Evolutionary conservation across 1,139 yeast genomes (phyloP).

Genomic region (Yarrowia galli): DNA sequence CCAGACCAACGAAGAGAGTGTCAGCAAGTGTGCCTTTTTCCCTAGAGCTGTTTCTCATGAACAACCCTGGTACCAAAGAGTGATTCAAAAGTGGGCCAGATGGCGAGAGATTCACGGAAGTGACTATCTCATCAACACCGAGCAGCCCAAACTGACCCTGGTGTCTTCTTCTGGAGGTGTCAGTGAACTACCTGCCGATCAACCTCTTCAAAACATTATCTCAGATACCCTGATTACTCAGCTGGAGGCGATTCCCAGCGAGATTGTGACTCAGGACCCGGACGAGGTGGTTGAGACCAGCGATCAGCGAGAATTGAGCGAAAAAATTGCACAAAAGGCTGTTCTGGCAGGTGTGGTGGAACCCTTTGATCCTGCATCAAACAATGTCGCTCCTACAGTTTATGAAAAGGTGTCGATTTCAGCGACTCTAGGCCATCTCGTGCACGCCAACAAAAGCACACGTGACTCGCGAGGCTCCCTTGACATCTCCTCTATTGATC

Average conservation of each 20-base stretch:
- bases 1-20: conserved; percentile 11
- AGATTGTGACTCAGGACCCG: conserved; percentile 1
- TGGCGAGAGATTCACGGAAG: conserved; percentile 25
- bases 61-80: conserved; percentile 16
- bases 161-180: background rate
- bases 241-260: background rate
- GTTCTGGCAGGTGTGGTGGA: background rate
- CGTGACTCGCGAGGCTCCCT: background rate
- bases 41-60: conserved; percentile 5
- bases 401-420: conserved; percentile 15
- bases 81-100: background rate
- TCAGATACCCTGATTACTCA: background rate
- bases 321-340: background rate
- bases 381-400: background rate
- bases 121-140: background rate
- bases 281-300: background rate
- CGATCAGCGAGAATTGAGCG: background rate
- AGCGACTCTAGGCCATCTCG: conserved; percentile 13
- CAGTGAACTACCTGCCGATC: background rate
- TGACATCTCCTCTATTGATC: background rate
- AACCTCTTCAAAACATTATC: background rate
- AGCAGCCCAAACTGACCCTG: conserved; percentile 10
- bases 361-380: conserved; percentile 7
- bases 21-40: conserved; percentile 10
- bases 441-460: background rate